A percentile compares a stretch with the other conserved stretches of the same genome.
These are phyloP conservation scores for Ceratobasidium sp. DNA, from an alignment of 1,284 basidiomycete genomes.

Conservation along the genomic window DNA sequence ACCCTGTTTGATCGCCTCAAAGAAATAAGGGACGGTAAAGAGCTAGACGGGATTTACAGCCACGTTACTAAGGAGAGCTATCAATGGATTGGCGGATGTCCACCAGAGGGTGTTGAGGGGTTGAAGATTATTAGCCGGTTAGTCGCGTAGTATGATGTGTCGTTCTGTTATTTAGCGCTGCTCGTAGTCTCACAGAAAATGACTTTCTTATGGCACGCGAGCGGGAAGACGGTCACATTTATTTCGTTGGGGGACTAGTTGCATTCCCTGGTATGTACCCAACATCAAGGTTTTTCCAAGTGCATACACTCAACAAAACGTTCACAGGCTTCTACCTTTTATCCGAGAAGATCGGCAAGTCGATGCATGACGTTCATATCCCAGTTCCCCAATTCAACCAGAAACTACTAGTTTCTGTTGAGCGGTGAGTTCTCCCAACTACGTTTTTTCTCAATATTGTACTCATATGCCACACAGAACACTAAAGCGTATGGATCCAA, in stretches of 20 bases:
- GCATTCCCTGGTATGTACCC: conserved; percentile 55
- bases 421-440: conserved; percentile 52
- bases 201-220: conserved; percentile 59
- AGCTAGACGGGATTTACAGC: conserved; percentile 53
- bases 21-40: conserved; percentile 26
- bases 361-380: conserved; percentile 53
- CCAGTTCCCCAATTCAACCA: conserved; percentile 58
- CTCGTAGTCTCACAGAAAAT: conserved; percentile 55
- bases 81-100: conserved; percentile 27
- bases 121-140: conserved; percentile 52
- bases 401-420: conserved; percentile 57
- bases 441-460: too few species aligned
- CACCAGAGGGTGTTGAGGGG: conserved; percentile 52
- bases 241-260: conserved; percentile 57
- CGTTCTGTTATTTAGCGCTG: neutral
- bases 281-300: conserved; percentile 1
- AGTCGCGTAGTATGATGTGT: conserved; percentile 12
- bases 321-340: conserved; percentile 55
- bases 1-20: conserved; percentile 53
- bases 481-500: conserved; percentile 55
- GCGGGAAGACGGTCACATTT: conserved; percentile 56
- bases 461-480: too few species aligned
- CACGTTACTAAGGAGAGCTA: conserved; percentile 53
- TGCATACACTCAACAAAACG: neutral
- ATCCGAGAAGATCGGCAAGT: conserved; percentile 56